Base-by-base conservation (phyloP, 139 green algal species). In the Pleodorina starrii region DNA sequence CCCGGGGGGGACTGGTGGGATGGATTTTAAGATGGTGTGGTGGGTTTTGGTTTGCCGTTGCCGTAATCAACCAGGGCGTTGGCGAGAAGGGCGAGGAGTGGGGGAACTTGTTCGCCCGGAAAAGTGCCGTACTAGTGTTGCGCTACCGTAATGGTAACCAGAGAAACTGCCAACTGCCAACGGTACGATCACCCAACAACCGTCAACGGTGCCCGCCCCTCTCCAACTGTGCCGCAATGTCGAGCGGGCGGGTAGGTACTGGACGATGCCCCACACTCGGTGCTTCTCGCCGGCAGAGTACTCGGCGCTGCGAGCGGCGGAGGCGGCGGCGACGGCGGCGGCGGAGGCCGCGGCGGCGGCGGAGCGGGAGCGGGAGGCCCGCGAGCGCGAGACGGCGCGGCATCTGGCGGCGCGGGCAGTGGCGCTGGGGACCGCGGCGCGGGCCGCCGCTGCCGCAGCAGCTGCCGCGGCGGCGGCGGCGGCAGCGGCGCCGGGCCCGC, bases 221-320 rank as follows among this genome's bases (percentile, higher is more conserved):
- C n/a, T n/a, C n/a, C n/a, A n/a, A n/a, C n/a, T n/a, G n/a, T n/a
- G n/a, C n/a, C n/a, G n/a, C n/a, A n/a, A n/a, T n/a, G n/a, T n/a
- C n/a, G n/a, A n/a, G n/a, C n/a, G n/a, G n/a, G n/a, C n/a, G n/a
- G n/a, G n/a, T 63, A 88, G 82, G 17, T 89, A 29, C 29, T 84
- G 87, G 42, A 54, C 83, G 16, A 91, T 90, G 51, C 91, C 91
- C 1, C 38, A 36, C 36, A 87, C 76, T 7, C 75, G 82, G 36
- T 92, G 73, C 59, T 90, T 71, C 74, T 50, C 82, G 16, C 36
- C 74, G 0, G 10, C 84, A 5, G 89, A 93, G 57, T 94, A 59
- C 60, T 38, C 23, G 43, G 66, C 73, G 5, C 17, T 86, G 46
- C 50, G 57, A 14, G 57, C 38, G 40, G 77, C 76, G 38, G 78